Percentiles rank a stretch among this genome's conserved stretches.
phyloP scores from a whole-genome alignment of 1,284 basidiomycete genomes.

The Heliocybe sulcata region DNA sequence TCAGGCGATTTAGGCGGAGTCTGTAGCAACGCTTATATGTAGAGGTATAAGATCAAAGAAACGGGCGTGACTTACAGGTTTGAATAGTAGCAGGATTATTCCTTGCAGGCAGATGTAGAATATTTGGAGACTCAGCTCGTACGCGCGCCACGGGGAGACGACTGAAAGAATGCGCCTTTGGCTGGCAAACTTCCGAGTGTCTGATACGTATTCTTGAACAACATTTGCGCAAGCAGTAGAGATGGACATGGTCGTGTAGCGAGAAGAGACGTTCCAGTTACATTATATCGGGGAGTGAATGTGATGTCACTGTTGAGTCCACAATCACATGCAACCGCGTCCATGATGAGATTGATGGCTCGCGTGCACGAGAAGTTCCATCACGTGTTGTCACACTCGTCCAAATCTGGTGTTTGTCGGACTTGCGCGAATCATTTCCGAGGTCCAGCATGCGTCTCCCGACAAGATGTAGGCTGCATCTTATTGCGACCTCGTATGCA shows the following conservation, averaged over 20 bases:
- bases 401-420: too few relatives aligned
- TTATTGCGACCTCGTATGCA: background rate
- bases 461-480: background rate
- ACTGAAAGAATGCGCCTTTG: background rate
- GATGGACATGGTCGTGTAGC: background rate
- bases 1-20: slow-evolving; percentile 21
- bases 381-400: background rate
- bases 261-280: background rate
- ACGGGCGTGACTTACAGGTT: slow-evolving; percentile 25
- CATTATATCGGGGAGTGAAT: background rate
- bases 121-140: slow-evolving; percentile 20
- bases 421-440: too few relatives aligned
- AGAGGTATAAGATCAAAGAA: background rate
- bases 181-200: background rate
- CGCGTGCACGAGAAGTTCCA: too few relatives aligned
- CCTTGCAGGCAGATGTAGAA: slow-evolving; percentile 30
- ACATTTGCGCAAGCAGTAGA: background rate
- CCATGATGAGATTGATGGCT: too few relatives aligned
- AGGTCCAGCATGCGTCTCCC: background rate
- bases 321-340: background rate
- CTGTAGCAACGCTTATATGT: slow-evolving; percentile 5
- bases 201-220: background rate
- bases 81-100: slow-evolving; percentile 32
- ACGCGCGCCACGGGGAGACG: slow-evolving; percentile 6
- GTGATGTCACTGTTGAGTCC: background rate